Conservation (phyloP, 352 stramenopile species). For the Phytophthora tubulina region DNA sequence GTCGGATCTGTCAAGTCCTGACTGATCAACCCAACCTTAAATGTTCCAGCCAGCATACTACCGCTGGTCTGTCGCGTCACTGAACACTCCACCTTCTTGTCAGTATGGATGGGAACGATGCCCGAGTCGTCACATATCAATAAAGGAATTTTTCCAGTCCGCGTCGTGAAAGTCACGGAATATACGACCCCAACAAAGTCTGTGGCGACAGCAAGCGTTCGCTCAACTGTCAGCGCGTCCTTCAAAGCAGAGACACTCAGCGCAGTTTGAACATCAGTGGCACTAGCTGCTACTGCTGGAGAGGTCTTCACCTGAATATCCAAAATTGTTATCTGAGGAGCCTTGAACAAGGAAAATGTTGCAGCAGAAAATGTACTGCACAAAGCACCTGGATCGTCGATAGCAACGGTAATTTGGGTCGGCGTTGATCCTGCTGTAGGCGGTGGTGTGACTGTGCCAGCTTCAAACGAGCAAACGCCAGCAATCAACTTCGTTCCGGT, state of each 20-base stretch:
- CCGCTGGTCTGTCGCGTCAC: constrained; percentile 57
- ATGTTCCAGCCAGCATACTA: constrained; percentile 74
- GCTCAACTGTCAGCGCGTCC: constrained; percentile 57
- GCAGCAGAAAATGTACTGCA: constrained; percentile 51
- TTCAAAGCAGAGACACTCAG: constrained; percentile 44
- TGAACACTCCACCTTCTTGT: constrained; percentile 36
- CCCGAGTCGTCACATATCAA: constrained; percentile 48
- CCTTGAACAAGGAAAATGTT: constrained; percentile 58
- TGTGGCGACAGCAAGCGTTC: constrained; percentile 40
- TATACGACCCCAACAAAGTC: constrained; percentile 71
- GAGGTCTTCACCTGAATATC: constrained; percentile 53
- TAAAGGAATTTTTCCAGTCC: constrained; percentile 63
- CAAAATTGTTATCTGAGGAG: constrained; percentile 44
- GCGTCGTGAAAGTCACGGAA: constrained; percentile 64
- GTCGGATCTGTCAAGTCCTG: constrained; percentile 41
- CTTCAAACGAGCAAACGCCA: constrained; percentile 70
- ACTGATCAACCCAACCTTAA: constrained; percentile 60
- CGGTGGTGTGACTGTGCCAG: constrained; percentile 21
- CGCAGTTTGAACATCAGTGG: constrained; percentile 29
- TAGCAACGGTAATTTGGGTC: constrained; percentile 30
- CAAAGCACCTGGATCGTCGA: constrained; percentile 34
- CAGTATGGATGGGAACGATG: constrained; percentile 38
- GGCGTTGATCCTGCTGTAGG: neutral
- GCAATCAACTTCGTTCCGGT: constrained; percentile 47
- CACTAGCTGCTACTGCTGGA: constrained; percentile 17